A percentile compares a stretch with the other conserved stretches of the same genome.
Conservation (phyloP, 2,329 filamentous ascomycete genomes). For the Penicillium sp. region DNA sequence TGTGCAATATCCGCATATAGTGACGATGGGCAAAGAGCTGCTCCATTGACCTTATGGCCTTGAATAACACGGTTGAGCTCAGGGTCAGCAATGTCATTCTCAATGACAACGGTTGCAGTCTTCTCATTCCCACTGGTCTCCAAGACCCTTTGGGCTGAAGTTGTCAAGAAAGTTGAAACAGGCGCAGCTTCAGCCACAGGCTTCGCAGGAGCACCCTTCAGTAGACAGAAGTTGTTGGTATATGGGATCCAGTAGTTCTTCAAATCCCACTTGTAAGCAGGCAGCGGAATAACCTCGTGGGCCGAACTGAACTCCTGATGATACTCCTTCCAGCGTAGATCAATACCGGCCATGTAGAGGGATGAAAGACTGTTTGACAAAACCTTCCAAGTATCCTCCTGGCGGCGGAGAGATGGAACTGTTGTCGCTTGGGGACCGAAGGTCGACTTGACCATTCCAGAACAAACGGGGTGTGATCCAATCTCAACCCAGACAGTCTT, state of each 20-base stretch:
- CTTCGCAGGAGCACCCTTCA: constrained; percentile 35
- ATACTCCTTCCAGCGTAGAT: constrained; percentile 49
- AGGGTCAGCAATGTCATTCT: constrained; percentile 41
- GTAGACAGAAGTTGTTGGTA: constrained; percentile 39
- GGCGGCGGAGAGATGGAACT: constrained; percentile 46
- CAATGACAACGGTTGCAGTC: constrained; percentile 36
- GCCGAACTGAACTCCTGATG: constrained; percentile 44
- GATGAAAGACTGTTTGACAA: constrained; percentile 40
- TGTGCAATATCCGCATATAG: constrained; percentile 45
- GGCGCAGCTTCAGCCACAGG: constrained; percentile 19
- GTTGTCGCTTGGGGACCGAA: constrained; percentile 63
- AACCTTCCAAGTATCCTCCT: constrained; percentile 50
- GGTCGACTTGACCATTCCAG: constrained; percentile 56
- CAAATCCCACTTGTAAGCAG: constrained; percentile 44
- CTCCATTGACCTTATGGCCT: constrained; percentile 44
- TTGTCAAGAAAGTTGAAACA: constrained; percentile 30
- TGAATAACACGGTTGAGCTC: constrained; percentile 39
- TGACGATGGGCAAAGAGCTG: constrained; percentile 40
- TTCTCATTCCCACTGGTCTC: constrained; percentile 30
- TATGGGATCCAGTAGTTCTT: constrained; percentile 47
- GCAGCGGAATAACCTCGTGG: constrained; percentile 39
- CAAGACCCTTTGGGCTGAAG: constrained; percentile 36
- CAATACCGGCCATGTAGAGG: constrained; percentile 44
- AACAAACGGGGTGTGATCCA: constrained; percentile 54
- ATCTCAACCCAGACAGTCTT: constrained; percentile 74